Base-by-base conservation (phyloP, 2,329 filamentous ascomycete species). In the Fusarium pseudoanthophilum region DNA sequence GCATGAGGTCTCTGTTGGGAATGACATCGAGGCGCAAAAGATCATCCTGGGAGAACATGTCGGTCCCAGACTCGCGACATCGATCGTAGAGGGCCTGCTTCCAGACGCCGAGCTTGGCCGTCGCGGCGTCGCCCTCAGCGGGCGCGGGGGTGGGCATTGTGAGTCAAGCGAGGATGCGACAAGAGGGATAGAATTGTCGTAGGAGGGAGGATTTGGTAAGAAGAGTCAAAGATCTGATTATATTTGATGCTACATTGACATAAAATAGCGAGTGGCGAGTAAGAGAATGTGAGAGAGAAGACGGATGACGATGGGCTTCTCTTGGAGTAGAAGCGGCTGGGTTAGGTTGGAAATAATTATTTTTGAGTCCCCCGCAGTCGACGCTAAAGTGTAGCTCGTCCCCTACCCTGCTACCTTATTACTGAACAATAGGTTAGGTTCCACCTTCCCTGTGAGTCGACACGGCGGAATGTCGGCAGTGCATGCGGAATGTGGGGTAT, bases 71-170 rank as follows among this genome's bases (percentile, higher is more conserved):
- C 69, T 88, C 85, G 73, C 84, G 83, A 75, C 87, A 88, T 37
- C 85, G 84, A 55, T 89, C 85, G 81, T 90, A 91, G 45, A 91
- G 85, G 20, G 85, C 84, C 72, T 88, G 83, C 78, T 90, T 90
- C 78, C 87, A 85, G 63, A 88, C 82, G 43, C 81, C 78, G 63
- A 88, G 78, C 81, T 89, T 89, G 34, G 80, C 80, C 30, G 76
- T 70, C 4, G 81, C 79, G 71, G 79, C 78, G 24, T 83, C 82
- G 66, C 69, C 75, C 46, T 77, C 78, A 16, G 69, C 72, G 42
- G 75, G 67, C 42, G 76, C 72, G 42, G 80, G 69, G 66, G 78
- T 74, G 39, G 80, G 76, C 80, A 81, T 81, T 61, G 63, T 74
- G 74, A 78, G 70, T 75, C 69, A 74, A 75, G 59, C 45, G 45